These are phyloP conservation scores for Fusarium nygamai DNA, from an alignment of 2,329 filamentous ascomycete genomes.

Conservation along the genomic window DNA sequence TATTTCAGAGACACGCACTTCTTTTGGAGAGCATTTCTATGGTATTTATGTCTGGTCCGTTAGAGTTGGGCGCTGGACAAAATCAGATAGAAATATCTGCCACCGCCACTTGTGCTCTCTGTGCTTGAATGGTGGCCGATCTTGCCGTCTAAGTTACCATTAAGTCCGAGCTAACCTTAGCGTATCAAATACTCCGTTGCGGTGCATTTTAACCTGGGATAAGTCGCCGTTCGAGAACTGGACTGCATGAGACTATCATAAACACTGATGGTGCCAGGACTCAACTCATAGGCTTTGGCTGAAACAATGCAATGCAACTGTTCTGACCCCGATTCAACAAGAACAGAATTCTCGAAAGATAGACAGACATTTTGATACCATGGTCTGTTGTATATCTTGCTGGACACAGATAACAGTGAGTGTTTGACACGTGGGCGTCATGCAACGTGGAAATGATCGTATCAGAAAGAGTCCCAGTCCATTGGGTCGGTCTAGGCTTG, in stretches of 20 bases:
- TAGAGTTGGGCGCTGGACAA: not conserved
- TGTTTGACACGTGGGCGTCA: not conserved
- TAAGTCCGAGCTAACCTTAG: not conserved
- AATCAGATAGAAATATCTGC: not conserved
- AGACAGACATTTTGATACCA: too few species aligned
- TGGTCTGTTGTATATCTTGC: too few species aligned
- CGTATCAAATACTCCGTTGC: too few species aligned
- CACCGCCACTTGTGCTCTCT: not conserved
- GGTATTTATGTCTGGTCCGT: not conserved
- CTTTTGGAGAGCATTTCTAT: not conserved
- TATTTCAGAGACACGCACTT: not conserved
- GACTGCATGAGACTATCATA: not conserved
- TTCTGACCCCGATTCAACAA: not conserved
- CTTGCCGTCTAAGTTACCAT: not conserved
- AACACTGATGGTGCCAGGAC: too few species aligned
- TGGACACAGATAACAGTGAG: fast-evolving
- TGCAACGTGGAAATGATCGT: not conserved
- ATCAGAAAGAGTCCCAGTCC: not conserved
- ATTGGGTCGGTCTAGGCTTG: not conserved
- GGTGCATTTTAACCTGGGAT: not conserved
- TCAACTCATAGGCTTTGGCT: not conserved
- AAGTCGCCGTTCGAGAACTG: not conserved
- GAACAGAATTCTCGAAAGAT: not conserved
- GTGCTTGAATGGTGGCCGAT: not conserved
- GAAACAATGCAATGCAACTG: not conserved